Percentiles rank a stretch among this genome's conserved stretches.
phyloP scores from a whole-genome alignment of 805 yeast genomes.

The Komagataella pseudopastoris region DNA sequence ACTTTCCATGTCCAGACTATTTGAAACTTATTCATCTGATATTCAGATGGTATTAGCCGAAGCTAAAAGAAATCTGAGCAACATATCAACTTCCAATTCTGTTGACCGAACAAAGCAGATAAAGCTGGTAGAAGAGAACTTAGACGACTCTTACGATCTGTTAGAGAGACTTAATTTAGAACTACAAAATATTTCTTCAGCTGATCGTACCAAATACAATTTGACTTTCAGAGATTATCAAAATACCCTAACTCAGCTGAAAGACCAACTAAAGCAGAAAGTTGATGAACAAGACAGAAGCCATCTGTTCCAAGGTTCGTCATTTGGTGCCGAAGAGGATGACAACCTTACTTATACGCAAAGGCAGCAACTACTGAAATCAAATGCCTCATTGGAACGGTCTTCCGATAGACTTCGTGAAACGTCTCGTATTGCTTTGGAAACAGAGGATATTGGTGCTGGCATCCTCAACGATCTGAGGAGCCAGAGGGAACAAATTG shows the following conservation, averaged over 20 bases:
- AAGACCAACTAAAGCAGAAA: slow-evolving; percentile 36
- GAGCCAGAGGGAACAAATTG: slow-evolving; percentile 86
- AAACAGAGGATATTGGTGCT: slow-evolving; percentile 87
- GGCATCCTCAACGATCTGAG: slow-evolving; percentile 78
- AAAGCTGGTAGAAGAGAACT: slow-evolving; percentile 46
- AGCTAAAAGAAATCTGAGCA: slow-evolving; percentile 49
- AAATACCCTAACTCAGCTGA: slow-evolving; percentile 41
- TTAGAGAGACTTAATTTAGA: slow-evolving; percentile 83
- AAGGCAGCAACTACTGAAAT: slow-evolving; percentile 66
- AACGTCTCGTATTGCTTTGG: slow-evolving; percentile 80
- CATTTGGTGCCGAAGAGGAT: slow-evolving; percentile 19
- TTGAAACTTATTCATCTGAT: slow-evolving; percentile 56
- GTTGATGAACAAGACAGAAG: slow-evolving; percentile 63
- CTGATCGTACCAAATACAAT: slow-evolving; percentile 54
- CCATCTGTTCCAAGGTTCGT: slow-evolving; percentile 53
- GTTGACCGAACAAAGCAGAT: slow-evolving; percentile 40
- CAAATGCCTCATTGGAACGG: slow-evolving; percentile 70
- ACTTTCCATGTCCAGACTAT: slow-evolving; percentile 17
- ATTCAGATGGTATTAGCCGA: slow-evolving; percentile 59
- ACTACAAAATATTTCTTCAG: slow-evolving; percentile 73
- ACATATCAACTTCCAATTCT: slow-evolving; percentile 28
- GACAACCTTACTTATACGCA: slow-evolving; percentile 35
- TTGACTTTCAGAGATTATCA: slow-evolving; percentile 65
- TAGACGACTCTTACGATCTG: slow-evolving; percentile 74
- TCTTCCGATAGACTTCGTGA: slow-evolving; percentile 76